These are phyloP conservation scores for Monoraphidium neglectum DNA, from an alignment of 139 green algal species.

Conservation along the genomic window DNA sequence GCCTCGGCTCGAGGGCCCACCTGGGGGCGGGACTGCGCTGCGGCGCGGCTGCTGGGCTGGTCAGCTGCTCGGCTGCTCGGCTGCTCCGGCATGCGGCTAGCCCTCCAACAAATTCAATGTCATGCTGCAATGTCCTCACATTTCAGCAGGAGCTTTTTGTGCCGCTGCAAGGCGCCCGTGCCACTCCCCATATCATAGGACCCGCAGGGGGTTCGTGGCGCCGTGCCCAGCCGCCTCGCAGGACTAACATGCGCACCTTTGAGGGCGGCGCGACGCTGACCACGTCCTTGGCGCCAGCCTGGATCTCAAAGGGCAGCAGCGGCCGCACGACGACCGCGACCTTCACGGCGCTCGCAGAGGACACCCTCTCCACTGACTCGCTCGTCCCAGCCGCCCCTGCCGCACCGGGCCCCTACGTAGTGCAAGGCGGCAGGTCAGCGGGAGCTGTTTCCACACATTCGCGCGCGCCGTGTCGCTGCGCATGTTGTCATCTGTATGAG, in stretches of 20 bases:
- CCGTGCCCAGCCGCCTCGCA: neutral
- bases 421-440: too few relatives aligned
- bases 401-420: too few relatives aligned
- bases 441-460: too few relatives aligned
- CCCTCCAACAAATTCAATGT: neutral
- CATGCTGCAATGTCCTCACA: neutral
- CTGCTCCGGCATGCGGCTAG: neutral
- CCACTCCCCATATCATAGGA: neutral
- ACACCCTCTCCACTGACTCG: too few relatives aligned
- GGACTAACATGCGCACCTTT: neutral
- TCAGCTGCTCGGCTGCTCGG: slow-evolving; percentile 1
- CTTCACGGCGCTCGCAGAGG: slow-evolving; percentile 33
- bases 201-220: too few relatives aligned
- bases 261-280: neutral
- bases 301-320: slow-evolving; percentile 34
- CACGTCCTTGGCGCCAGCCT: slow-evolving; percentile 18
- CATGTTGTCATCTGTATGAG: too few relatives aligned
- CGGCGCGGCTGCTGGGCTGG: too few relatives aligned
- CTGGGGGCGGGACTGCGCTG: too few relatives aligned
- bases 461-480: too few relatives aligned
- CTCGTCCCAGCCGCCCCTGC: too few relatives aligned
- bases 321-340: slow-evolving; percentile 50
- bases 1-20: too few relatives aligned
- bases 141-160: neutral
- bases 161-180: too few relatives aligned